phyloP scores from a whole-genome alignment of 1,139 yeast species.

The Eremothecium gossypii region DNA sequence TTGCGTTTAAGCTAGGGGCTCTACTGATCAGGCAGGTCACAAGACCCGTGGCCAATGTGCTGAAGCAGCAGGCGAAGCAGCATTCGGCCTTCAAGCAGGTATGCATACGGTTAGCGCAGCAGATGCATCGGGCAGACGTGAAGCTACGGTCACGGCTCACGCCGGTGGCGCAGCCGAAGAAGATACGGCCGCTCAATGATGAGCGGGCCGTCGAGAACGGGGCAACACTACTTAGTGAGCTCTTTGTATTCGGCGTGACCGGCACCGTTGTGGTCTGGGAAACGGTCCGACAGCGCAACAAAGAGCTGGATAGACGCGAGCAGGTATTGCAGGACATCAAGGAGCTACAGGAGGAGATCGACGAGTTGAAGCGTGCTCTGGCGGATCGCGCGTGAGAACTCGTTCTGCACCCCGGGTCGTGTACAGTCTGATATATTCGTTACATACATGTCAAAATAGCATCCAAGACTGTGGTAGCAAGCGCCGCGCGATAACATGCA shows the following conservation, averaged over 20 bases:
- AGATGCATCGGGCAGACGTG: slow-evolving; percentile 59
- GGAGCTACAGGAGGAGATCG: slow-evolving; percentile 62
- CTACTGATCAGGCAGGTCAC: slow-evolving; percentile 69
- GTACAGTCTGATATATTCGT: too few species aligned
- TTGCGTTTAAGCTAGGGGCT: slow-evolving; percentile 70
- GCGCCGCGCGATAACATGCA: too few species aligned
- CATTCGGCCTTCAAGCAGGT: slow-evolving; percentile 53
- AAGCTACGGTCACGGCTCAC: slow-evolving; percentile 52
- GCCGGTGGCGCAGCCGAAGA: slow-evolving; percentile 43
- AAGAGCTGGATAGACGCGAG: slow-evolving; percentile 54
- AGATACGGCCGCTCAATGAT: slow-evolving; percentile 73
- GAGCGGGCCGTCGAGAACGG: slow-evolving; percentile 79
- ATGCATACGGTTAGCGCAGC: slow-evolving; percentile 69
- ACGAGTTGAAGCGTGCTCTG: slow-evolving; percentile 40
- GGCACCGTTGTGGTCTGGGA: slow-evolving; percentile 73
- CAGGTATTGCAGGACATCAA: slow-evolving; percentile 60
- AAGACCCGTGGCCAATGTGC: slow-evolving; percentile 67
- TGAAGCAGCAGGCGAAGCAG: slow-evolving; percentile 70
- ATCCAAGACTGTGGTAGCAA: too few species aligned
- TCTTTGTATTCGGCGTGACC: slow-evolving; percentile 76
- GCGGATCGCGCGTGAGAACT: too few species aligned
- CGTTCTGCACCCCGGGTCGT: too few species aligned
- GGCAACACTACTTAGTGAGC: slow-evolving; percentile 69
- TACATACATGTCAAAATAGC: too few species aligned
- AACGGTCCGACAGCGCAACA: slow-evolving; percentile 56